Base-by-base conservation (phyloP, 2,329 filamentous ascomycete species). In the Arthrobotrys entomopaga region DNA sequence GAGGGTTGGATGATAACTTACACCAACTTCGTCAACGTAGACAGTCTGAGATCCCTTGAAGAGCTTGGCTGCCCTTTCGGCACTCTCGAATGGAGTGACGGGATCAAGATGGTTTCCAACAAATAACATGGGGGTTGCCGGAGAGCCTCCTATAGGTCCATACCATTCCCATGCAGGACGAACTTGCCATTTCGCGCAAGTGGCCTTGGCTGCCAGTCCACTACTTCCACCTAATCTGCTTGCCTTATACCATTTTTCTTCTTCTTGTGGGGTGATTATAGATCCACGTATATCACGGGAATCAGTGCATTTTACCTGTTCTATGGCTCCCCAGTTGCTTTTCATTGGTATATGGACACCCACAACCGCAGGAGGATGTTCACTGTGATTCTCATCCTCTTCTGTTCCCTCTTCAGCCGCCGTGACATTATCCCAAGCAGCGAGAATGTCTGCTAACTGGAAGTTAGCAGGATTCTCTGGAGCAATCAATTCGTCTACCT, bases 151-250 rank as follows among this genome's bases (percentile, higher is more conserved):
- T 10, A 73, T 50, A 3, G 69, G 69, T 10, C 61, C 69, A 52
- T 66, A 65, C 60, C 60, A 73, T 42, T 73, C 61, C 69, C 69
- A 73, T 29, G 69, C 52, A 29, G 69, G 69, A 8, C 69, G 53
- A 22, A 66, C 65, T 19, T 54, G 26, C 69, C 69, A 73, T 15
- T 38, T 43, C 11, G 24, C 57, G 20, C 69, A 73, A 0, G 20
- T n/a, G 24, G 60, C 49, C 53, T 49, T 54, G 3, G 10, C 15
- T 2, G 3, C 15, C 4, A 65, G 11, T 16, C 46, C 6, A 42
- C 29, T 11, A 20, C 19, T 16, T 54, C 67, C 0, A 24, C 53
- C 7, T 59, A 38, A 50, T 16, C 19, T 61, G 20, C 60, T 73
- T 6, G 50, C 19, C 1, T 40, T 22, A 7, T 56, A 50, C 60